Base-by-base conservation (phyloP, 2,329 filamentous ascomycete genomes). In the Ophiostoma australiae region DNA sequence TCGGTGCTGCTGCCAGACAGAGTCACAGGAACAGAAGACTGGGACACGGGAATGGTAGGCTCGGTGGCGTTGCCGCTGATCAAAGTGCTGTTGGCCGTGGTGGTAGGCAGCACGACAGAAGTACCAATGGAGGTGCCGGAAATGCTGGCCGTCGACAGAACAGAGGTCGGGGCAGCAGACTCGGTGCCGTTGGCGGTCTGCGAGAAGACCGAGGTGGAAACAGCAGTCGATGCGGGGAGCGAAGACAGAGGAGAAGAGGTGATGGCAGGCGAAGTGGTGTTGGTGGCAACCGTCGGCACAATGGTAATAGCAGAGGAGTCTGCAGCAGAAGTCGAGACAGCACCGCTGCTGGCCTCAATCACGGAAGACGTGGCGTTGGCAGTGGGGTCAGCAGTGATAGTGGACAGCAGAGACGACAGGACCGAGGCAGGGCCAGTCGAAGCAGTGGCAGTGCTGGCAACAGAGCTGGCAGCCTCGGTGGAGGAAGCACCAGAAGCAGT, bases 401-500 rank as follows among this genome's bases (percentile, higher is more conserved):
- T 63, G 27, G 23, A 33, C 13, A 63, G 27, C 27, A 63, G 27
- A 37, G 63, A 66, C 63, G 63, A 66, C 35, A 66, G 63, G 35
- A 66, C 15, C 63, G 63, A 17, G n/a, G 33, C 17, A 20, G 20
- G 63, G 35, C 31, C 68, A 23, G 63, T 11, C 20, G 63, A 66
- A 3, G 61, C 27, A n/a, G 63, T 33, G n/a, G 71, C 33, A 11
- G 31, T 65, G 65, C 20, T 41, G 33, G 27, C 31, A 8, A 8
- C 4, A 13, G 35, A 48, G 17, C 44, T 23, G 37, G 37, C 20
- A 67, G 35, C 41, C 17, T 37, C 31, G 6, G 67, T 37, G 23
- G 72, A 66, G 11, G 61, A 63, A 55, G 70, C 61, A 58, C 23
- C 52, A 23, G 71, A 66, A 71, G 67, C 33, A 35, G 63, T 70